These are phyloP conservation scores for Penicillium longicatenatum DNA, from an alignment of 495 filamentous ascomycete species.

Conservation along the genomic window DNA sequence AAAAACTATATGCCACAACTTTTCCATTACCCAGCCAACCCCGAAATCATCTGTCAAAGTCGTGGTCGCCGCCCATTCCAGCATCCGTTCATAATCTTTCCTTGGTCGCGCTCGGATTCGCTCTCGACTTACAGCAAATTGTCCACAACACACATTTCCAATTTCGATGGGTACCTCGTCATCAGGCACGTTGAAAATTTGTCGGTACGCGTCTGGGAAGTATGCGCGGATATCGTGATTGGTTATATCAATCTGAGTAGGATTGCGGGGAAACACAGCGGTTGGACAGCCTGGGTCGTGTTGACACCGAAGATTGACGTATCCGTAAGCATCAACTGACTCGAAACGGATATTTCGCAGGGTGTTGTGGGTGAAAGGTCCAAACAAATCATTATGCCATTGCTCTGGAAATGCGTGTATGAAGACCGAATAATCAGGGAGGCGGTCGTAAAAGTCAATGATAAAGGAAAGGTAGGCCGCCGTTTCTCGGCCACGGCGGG, in stretches of 20 bases:
- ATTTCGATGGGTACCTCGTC: conserved; percentile 39
- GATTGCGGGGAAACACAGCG: conserved; percentile 30
- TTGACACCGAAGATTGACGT: conserved; percentile 45
- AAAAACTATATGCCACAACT: conserved; percentile 47
- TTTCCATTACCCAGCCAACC: conserved; percentile 46
- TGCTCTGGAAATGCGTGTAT: conserved; percentile 43
- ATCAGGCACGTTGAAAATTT: conserved; percentile 28
- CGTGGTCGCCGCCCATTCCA: conserved; percentile 41
- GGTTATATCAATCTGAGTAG: conserved; percentile 37
- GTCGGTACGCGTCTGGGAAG: conserved; percentile 38
- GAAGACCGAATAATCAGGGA: conserved; percentile 42
- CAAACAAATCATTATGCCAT: conserved; percentile 49
- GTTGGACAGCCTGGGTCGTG: conserved; percentile 42
- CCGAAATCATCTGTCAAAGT: conserved; percentile 40
- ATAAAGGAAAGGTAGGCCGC: conserved; percentile 45
- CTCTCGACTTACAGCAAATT: conserved; percentile 50
- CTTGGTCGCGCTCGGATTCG: conserved; percentile 41
- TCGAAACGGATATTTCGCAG: conserved; percentile 37
- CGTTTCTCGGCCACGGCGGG: conserved; percentile 41
- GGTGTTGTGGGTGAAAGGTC: conserved; percentile 29
- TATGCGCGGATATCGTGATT: conserved; percentile 38
- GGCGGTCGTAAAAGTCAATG: conserved; percentile 38
- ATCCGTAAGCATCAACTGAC: conserved; percentile 41
- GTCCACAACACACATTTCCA: conserved; percentile 51
- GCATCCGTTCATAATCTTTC: conserved; percentile 45